These are phyloP conservation scores for Ophiosphaerella herpotricha DNA, from an alignment of 2,329 filamentous ascomycete species.

Conservation along the genomic window DNA sequence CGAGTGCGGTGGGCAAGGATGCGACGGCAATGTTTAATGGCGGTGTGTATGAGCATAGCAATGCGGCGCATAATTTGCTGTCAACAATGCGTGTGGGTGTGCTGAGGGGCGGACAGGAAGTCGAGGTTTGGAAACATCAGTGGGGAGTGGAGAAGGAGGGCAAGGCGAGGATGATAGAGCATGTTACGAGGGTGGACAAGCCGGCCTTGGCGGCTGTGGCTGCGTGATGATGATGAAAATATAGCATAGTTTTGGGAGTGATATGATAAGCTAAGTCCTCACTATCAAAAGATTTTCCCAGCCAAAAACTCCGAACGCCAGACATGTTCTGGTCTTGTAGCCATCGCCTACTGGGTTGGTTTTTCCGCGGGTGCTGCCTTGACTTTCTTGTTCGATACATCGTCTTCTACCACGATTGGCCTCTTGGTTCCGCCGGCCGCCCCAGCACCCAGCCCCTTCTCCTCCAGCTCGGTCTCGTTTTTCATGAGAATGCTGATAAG, in stretches of 20 bases:
- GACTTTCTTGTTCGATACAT: neutral
- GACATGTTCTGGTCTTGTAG: no score
- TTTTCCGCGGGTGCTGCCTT: neutral
- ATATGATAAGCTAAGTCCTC: no score
- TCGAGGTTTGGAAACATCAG: conserved; percentile 45
- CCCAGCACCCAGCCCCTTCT: neutral
- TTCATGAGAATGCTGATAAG: conserved; percentile 4
- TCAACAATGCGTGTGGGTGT: conserved; percentile 47
- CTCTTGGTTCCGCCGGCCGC: neutral
- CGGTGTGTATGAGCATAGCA: conserved; percentile 47
- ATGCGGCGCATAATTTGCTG: conserved; percentile 47
- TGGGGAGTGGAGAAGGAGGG: conserved; percentile 10
- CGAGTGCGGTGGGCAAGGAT: conserved; percentile 44
- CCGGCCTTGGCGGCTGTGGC: conserved; percentile 80
- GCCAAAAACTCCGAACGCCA: no score
- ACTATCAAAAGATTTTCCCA: no score
- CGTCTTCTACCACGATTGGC: neutral
- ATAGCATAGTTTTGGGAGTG: neutral
- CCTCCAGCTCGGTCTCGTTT: neutral
- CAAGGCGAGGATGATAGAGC: conserved; percentile 63
- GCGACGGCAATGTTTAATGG: conserved; percentile 48
- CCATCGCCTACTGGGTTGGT: no score
- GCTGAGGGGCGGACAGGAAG: conserved; percentile 45
- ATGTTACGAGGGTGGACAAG: conserved; percentile 77
- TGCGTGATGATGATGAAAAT: conserved; percentile 56